Conservation (phyloP, 75 land plant genomes). For the Chamaecyparis obtusa region DNA sequence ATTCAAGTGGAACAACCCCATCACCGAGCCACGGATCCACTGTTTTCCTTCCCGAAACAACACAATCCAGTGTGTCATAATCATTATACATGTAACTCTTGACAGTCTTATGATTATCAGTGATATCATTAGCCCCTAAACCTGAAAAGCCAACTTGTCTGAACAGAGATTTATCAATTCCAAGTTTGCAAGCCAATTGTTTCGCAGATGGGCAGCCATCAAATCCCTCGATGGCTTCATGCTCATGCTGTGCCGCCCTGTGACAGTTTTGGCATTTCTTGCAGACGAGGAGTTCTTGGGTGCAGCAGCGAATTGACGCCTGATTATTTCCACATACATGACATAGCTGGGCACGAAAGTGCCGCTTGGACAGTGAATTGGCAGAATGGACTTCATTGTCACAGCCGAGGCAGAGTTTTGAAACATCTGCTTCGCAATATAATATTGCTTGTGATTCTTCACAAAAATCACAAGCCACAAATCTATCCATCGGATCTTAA, state of each 20-base stretch:
- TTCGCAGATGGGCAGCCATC: slow-evolving; percentile 55
- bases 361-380: slow-evolving; percentile 44
- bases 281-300: slow-evolving; percentile 57
- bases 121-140: neutral
- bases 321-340: slow-evolving; percentile 53
- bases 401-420: slow-evolving; percentile 61
- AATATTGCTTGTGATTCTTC: slow-evolving; percentile 30
- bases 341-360: slow-evolving; percentile 70
- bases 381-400: slow-evolving; percentile 69
- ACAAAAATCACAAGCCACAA: slow-evolving; percentile 49
- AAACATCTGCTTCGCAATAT: slow-evolving; percentile 61
- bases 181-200: slow-evolving; percentile 45
- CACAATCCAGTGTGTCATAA: neutral
- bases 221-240: slow-evolving; percentile 37
- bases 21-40: neutral
- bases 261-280: slow-evolving; percentile 48
- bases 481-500: neutral
- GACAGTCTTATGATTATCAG: neutral
- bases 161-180: slow-evolving; percentile 15
- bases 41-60: neutral
- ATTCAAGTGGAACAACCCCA: neutral
- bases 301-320: slow-evolving; percentile 52
- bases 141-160: neutral
- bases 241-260: slow-evolving; percentile 18
- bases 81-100: neutral